Base-by-base conservation (phyloP, 1,284 basidiomycete genomes). In the Sanghuangporus weigelae region DNA sequence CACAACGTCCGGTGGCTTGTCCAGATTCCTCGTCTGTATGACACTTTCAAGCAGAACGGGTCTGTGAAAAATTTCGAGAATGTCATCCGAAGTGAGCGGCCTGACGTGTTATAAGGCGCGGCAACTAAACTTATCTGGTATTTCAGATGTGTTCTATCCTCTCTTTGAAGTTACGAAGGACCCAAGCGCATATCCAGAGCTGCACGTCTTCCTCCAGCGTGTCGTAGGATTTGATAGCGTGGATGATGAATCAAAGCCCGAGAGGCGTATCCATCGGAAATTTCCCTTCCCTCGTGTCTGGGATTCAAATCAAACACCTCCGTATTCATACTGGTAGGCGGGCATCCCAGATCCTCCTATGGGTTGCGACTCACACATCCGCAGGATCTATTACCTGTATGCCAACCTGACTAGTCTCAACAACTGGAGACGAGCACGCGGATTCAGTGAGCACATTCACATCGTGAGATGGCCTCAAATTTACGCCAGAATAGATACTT, bases 1-100 rank as follows among this genome's bases (percentile, higher is more conserved):
- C 95, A 98, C 74, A 99, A 99, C 72, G 94, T 99, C 39, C 86
- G 97, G 59, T 99, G 97, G 97, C 84, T 99, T 59, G 92, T 99
- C 69, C 97, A 99, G 75, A 83, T 99, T 12, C 97, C 97, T 2
- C 88, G 97, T 2, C 75, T 99, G 66, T 99, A 99, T 78, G 92
- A 97, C 70, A 87, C 99, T 21, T 99, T 97, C 83, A 98, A 97
- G 73, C 86, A 88, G 54, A 93, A 88, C 68, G 94, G 93, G 0
- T 87, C 89, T 0, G 83, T 99, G 44, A 73, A 87, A 38, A 96
- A 89, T 19, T 99, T 98, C 69, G 92, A 96, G 72, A 93, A 98
- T 70, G 85, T 99, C 64, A 86, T 99, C 42, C 79, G 77, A 49
- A 97, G 95, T 96, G 68, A 69, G 93, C 81, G 16, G 54, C n/a